Conservation (phyloP, 139 green algal genomes). For the Closterium sp. region DNA sequence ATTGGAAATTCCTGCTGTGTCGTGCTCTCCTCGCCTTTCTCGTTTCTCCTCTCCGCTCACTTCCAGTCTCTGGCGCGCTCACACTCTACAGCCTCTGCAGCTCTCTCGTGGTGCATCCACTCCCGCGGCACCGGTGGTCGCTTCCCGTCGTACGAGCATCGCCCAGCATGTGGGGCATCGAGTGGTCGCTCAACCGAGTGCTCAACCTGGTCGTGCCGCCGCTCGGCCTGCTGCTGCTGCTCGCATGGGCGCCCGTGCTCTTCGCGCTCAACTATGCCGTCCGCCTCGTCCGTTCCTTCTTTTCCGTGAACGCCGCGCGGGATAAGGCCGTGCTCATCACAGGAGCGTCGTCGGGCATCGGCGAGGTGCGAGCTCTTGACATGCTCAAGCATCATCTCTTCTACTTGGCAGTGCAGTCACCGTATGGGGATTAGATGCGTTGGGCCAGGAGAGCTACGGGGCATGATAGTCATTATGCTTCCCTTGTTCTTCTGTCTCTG, state of each 20-base stretch:
- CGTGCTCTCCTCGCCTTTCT: neutral
- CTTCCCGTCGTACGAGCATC: neutral
- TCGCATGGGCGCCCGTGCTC: conserved; percentile 17
- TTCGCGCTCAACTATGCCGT: neutral
- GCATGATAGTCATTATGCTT: neutral
- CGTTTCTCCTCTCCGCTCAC: neutral
- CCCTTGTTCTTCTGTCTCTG: neutral
- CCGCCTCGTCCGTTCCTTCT: neutral
- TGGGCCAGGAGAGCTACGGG: no score
- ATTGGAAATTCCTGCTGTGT: neutral
- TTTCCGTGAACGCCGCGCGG: neutral
- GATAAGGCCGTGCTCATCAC: conserved; percentile 43
- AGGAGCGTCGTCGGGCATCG: conserved; percentile 40
- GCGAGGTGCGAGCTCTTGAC: conserved; percentile 13
- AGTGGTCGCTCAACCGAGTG: conserved; percentile 13
- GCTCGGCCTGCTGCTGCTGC: conserved; percentile 6
- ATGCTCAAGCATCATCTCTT: neutral
- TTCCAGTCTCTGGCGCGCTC: neutral
- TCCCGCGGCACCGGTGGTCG: no score
- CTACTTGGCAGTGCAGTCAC: no score
- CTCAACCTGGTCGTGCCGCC: conserved; percentile 13
- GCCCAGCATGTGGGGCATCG: neutral
- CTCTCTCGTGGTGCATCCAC: neutral
- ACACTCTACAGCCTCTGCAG: neutral
- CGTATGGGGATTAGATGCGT: no score